Evolutionary conservation across 345 rosid species (phyloP), one percentile per base, ranked within the genome.

Genomic region (Clausena lansium): DNA sequence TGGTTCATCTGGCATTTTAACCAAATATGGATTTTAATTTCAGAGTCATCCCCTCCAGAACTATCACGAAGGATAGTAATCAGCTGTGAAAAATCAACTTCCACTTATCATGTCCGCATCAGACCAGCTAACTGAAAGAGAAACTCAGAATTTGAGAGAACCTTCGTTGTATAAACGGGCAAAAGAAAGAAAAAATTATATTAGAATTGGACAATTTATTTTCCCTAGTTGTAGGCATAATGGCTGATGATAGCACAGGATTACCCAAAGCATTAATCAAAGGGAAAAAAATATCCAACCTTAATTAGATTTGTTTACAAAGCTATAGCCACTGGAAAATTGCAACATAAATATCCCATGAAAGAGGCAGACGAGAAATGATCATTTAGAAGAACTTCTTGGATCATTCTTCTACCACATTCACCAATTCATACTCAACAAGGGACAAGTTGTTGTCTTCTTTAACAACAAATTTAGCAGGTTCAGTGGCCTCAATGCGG

Each of bases 401-500:
- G 50, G 45, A 28, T 86, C 86, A 88, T 80, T 85, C 88, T 32
- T 85, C 87, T 20, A 36, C 82, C 5, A 86, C 87, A 71, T 79
- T 86, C 78, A 86, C 88, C 41, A 88, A 80, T 83, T 88, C 91
- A 36, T 86, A 88, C 87, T 88, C 89, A 14, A 88, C 87, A 30
- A 82, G 84, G 1, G 88, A 83, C 76, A 85, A 9, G 83, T 85
- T 85, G 81, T 82, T 86, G 38, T 87, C 88, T 4, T 83, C 86
- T 63, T 85, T 85, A 59, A 88, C 86, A 58, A 27, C 79, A 52
- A 86, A 79, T 3, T 79, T 77, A 20, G 74, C 83, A 0, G 88
- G 87, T 41, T 86, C 85, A 8, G 77, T 77, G 60, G 73, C 86
- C 65, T 88, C 88, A 2, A 85, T 55, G 28, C 84, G 88, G 60